phyloP scores from a whole-genome alignment of 306 rosid genomes.

The Astragalus membranaceus region DNA sequence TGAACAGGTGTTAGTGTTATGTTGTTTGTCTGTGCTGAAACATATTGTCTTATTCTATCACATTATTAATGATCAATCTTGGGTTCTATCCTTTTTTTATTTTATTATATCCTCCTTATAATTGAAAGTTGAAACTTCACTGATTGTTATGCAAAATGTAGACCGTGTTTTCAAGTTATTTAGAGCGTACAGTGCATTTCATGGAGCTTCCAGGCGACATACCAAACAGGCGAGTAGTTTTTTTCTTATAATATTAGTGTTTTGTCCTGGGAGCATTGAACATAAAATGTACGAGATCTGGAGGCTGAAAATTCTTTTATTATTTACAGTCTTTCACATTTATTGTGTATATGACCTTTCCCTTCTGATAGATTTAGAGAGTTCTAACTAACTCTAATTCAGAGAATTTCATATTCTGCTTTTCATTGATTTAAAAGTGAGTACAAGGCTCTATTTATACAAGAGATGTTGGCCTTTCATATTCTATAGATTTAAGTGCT shows the following conservation, averaged over 20 bases:
- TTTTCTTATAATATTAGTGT: background rate
- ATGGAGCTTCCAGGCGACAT: constrained; percentile 98
- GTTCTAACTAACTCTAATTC: no score
- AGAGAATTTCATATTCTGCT: no score
- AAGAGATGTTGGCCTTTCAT: no score
- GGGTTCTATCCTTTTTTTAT: background rate
- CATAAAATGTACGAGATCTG: background rate
- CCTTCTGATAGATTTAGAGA: no score
- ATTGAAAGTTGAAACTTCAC: constrained; percentile 12
- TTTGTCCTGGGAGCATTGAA: background rate
- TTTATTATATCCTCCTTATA: background rate
- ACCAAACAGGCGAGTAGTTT: constrained; percentile 68
- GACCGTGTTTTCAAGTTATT: constrained; percentile 77
- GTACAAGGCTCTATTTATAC: no score
- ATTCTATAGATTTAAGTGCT: no score
- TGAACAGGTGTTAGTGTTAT: constrained; percentile 6
- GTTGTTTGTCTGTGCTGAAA: background rate
- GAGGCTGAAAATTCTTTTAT: background rate
- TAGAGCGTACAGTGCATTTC: constrained; percentile 80
- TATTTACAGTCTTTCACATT: background rate
- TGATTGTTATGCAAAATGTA: constrained; percentile 35
- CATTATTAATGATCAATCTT: constrained; percentile 15
- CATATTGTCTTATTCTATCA: constrained; percentile 4
- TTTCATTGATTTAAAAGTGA: no score
- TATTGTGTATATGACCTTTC: background rate